These are phyloP conservation scores for Tuber umbilicatum DNA, from an alignment of 495 filamentous ascomycete genomes.

Conservation along the genomic window DNA sequence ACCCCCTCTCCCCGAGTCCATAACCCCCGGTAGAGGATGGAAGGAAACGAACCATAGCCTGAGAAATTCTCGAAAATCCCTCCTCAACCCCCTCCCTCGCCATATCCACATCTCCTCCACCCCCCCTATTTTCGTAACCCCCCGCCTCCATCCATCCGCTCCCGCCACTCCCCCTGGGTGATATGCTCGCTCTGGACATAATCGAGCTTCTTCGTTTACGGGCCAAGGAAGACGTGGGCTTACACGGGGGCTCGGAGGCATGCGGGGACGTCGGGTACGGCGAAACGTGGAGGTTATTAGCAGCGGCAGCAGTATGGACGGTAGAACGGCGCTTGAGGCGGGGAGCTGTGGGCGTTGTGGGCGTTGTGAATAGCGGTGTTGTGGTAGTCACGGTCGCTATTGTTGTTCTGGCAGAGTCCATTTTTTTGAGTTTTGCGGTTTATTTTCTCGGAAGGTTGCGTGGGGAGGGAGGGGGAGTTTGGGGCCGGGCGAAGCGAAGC, in stretches of 20 bases:
- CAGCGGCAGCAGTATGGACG: background rate
- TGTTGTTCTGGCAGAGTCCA: background rate
- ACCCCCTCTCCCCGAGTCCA: background rate
- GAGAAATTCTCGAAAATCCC: slow-evolving; percentile 22
- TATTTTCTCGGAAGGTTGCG: background rate
- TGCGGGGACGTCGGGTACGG: slow-evolving; percentile 26
- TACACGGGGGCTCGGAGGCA: slow-evolving; percentile 22
- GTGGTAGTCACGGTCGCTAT: background rate
- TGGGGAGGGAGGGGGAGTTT: slow-evolving; percentile 1
- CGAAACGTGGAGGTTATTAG: background rate
- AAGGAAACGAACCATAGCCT: slow-evolving; percentile 31
- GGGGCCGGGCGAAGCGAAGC: background rate
- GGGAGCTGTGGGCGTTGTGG: background rate
- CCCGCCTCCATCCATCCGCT: slow-evolving; percentile 22
- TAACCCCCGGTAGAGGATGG: background rate
- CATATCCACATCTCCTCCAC: background rate
- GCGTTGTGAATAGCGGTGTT: background rate
- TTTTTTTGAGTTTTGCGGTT: background rate
- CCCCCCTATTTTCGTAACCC: slow-evolving; percentile 10
- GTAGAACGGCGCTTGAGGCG: slow-evolving; percentile 1
- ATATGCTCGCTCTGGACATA: slow-evolving; percentile 24
- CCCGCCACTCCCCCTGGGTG: slow-evolving; percentile 14
- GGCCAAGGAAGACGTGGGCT: slow-evolving; percentile 36
- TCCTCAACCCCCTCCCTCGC: slow-evolving; percentile 16
- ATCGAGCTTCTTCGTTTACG: slow-evolving; percentile 35